phyloP scores from a whole-genome alignment of 441 rosid species.

The Rhodomyrtus psidioides region DNA sequence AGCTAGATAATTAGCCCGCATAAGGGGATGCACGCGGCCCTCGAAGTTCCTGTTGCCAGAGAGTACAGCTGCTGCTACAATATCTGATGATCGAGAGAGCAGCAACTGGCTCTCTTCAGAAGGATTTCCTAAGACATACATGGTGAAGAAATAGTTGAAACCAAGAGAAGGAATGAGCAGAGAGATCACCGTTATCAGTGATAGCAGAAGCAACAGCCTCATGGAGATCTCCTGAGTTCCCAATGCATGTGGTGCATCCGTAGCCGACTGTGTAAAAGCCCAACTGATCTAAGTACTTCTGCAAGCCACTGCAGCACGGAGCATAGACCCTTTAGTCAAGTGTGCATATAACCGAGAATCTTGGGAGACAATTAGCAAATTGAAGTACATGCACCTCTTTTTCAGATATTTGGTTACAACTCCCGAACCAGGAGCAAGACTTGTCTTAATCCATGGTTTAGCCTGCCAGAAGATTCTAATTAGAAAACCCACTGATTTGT shows the following conservation, averaged over 20 bases:
- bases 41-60: conserved; percentile 93
- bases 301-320: conserved; percentile 62
- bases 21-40: conserved; percentile 89
- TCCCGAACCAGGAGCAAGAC: conserved; percentile 96
- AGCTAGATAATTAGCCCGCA: conserved; percentile 91
- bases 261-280: conserved; percentile 87
- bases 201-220: conserved; percentile 80
- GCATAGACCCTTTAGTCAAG: conserved; percentile 1
- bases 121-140: neutral
- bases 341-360: neutral
- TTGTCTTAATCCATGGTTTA: conserved; percentile 87
- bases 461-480: conserved; percentile 29
- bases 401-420: conserved; percentile 77
- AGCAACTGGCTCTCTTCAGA: neutral
- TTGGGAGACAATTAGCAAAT: neutral
- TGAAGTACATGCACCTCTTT: conserved; percentile 38
- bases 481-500: neutral
- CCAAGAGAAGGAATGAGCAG: neutral
- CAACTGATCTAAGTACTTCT: conserved; percentile 66
- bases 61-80: conserved; percentile 86
- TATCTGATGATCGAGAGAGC: conserved; percentile 29
- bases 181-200: conserved; percentile 56
- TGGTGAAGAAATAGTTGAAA: neutral
- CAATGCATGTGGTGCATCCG: conserved; percentile 94
- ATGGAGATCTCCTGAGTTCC: conserved; percentile 87